A percentile compares a stretch with the other conserved stretches of the same genome.
Evolutionary conservation across 441 rosid genomes (phyloP).

Genomic region (Corymbia citriodora): DNA sequence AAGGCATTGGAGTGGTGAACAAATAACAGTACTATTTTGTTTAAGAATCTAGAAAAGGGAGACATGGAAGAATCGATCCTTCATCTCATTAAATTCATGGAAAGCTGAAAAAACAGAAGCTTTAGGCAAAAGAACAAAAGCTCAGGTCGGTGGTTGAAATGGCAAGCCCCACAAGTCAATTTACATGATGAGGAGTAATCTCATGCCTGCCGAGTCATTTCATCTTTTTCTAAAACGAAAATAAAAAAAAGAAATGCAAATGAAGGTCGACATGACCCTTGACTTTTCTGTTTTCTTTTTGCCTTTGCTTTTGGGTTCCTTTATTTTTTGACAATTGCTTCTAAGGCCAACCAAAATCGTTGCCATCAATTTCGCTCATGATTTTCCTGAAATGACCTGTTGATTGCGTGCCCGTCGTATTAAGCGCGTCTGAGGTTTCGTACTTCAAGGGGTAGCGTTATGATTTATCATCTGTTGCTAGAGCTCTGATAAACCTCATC

Average conservation of each 20-base stretch:
- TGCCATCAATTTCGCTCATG: not conserved
- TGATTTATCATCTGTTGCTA: not conserved
- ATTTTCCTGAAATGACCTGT: not conserved
- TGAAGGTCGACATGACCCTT: not conserved
- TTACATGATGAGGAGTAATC: not conserved
- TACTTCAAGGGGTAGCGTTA: not conserved
- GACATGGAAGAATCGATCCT: not conserved
- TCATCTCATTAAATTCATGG: not conserved
- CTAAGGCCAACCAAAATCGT: not conserved
- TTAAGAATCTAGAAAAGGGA: not conserved
- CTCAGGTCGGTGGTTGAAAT: not conserved
- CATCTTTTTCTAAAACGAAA: not conserved
- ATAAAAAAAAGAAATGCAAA: not conserved
- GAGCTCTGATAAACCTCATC: not conserved
- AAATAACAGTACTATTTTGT: not conserved
- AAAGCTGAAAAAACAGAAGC: not conserved
- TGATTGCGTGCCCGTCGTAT: not conserved
- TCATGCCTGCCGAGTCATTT: not conserved
- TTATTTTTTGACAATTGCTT: not conserved
- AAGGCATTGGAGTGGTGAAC: not conserved
- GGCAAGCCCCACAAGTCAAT: not conserved
- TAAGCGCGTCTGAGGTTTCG: not conserved
- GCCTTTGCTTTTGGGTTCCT: not conserved
- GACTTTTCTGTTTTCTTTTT: not conserved
- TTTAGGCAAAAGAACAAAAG: not conserved